A percentile compares a stretch with the other conserved stretches of the same genome.
Conservation (phyloP, 768 basidiomycete genomes). For the Phylloporus rhodoxanthus region DNA sequence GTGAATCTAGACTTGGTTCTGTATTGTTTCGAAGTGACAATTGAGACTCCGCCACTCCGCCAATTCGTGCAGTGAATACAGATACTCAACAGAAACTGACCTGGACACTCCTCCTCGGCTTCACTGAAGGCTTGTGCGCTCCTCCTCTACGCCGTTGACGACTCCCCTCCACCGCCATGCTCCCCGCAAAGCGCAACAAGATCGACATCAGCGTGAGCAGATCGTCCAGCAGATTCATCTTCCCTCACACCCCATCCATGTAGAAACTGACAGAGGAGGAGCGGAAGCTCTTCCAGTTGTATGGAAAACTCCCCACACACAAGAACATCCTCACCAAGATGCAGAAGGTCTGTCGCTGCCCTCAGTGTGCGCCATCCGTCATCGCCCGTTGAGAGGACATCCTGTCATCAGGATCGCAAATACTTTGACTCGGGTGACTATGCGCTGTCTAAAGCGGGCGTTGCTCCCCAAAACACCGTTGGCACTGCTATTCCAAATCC, state of each 20-base stretch:
- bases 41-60: constrained; percentile 29
- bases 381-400: constrained; percentile 5
- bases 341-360: constrained; percentile 66
- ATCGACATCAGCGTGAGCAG: constrained; percentile 83
- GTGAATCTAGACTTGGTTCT: constrained; percentile 7
- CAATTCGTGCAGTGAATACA: constrained; percentile 15
- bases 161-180: constrained; percentile 42
- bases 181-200: constrained; percentile 81
- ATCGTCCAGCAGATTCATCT: constrained; percentile 1
- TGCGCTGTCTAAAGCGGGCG: constrained; percentile 92
- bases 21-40: constrained; percentile 18
- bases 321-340: constrained; percentile 93
- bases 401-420: constrained; percentile 78
- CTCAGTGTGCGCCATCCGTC: not conserved
- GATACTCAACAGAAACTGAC: constrained; percentile 9
- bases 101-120: not conserved
- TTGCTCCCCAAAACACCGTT: constrained; percentile 78
- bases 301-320: constrained; percentile 90
- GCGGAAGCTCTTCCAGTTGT: constrained; percentile 88
- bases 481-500: constrained; percentile 98
- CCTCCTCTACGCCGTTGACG: constrained; percentile 19
- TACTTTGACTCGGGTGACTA: constrained; percentile 99
- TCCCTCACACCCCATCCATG: constrained; percentile 13
- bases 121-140: constrained; percentile 20
- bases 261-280: constrained; percentile 85